A percentile compares a stretch with the other conserved stretches of the same genome.
Conservation (phyloP, 805 yeast genomes). For the Saccharomyces cerevisiae region DNA sequence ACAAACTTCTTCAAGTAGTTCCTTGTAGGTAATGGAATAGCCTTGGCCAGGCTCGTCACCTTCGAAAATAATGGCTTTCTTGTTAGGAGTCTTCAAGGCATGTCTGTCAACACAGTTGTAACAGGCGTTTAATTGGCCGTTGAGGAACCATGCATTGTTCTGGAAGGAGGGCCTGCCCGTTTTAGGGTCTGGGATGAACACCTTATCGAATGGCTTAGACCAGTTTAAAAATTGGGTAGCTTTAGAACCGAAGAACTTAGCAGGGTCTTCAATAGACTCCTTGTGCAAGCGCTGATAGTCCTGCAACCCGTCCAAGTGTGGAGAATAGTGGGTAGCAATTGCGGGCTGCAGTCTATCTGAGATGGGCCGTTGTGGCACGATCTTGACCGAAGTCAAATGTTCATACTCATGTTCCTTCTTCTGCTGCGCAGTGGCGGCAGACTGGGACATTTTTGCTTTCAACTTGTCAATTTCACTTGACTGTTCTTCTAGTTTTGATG, state of each 20-base stretch:
- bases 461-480: constrained; percentile 6
- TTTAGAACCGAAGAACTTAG: constrained; percentile 64
- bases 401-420: constrained; percentile 16
- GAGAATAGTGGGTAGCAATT: constrained; percentile 32
- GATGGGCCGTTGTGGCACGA: constrained; percentile 18
- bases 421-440: not conserved
- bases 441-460: constrained; percentile 3
- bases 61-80: constrained; percentile 70
- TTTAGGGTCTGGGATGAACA: constrained; percentile 30
- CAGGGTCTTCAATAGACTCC: constrained; percentile 74
- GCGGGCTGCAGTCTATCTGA: constrained; percentile 15
- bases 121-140: constrained; percentile 72
- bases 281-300: constrained; percentile 64
- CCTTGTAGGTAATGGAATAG: constrained; percentile 55
- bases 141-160: constrained; percentile 67
- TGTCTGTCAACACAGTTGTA: constrained; percentile 79
- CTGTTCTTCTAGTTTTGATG: constrained; percentile 1
- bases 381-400: constrained; percentile 22
- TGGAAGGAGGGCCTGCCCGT: constrained; percentile 33
- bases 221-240: constrained; percentile 70
- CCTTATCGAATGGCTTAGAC: constrained; percentile 69
- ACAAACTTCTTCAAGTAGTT: constrained; percentile 61
- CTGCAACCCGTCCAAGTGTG: constrained; percentile 52
- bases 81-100: constrained; percentile 62
- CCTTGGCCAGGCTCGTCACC: constrained; percentile 65